Evolutionary conservation across 164 flowering plant species (phyloP), one percentile per base, ranked within the genome.

Genomic region (Aristolochia californica): DNA sequence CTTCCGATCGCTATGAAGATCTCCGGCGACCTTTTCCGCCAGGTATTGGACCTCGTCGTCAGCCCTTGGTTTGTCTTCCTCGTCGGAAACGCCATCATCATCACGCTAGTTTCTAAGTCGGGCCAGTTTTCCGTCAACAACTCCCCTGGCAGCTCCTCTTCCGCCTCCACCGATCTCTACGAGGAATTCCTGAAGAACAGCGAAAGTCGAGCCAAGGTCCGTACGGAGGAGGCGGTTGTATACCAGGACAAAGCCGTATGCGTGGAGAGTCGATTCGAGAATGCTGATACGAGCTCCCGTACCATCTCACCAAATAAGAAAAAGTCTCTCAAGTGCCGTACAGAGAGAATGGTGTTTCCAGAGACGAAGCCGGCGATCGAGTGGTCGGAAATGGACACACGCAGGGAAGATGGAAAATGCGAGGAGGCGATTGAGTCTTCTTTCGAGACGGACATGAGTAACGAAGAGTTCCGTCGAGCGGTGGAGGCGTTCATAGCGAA

Each of bases 31-130:
- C 70, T 68, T 52, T 68, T 81, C 68, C 69, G 68, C 22, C 65
- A 62, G 45, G 23, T 78, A 16, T 63, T 66, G 4, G 55, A 56
- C 27, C 17, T 65, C 17, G 45, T 78, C 4, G 53, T 65, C 5
- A 78, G 79, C 52, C 87, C 87, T 18, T 61, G 70, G 7, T 77
- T 82, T 30, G 79, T 82, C 8, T 85, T 85, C 71, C 22, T 85
- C 2, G 12, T 83, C 44, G 87, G 89, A 3, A 85, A 85, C 70
- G 83, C 67, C 53, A 53, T 83, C 63, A 56, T 81, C 63, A 45
- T 77, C 28, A 78, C 56, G 8, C 73, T 85, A 17, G 69, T 82
- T 13, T 69, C 64, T 10, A 81, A 80, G 47, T 80, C 85, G 17
- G 84, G 85, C n/a, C 70, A 68, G 27, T 70, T 75, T 0, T 45